Evolutionary conservation across 768 basidiomycete species (phyloP), one percentile per base, ranked within the genome.

Genomic region (Coprinopsis strossmayeri): DNA sequence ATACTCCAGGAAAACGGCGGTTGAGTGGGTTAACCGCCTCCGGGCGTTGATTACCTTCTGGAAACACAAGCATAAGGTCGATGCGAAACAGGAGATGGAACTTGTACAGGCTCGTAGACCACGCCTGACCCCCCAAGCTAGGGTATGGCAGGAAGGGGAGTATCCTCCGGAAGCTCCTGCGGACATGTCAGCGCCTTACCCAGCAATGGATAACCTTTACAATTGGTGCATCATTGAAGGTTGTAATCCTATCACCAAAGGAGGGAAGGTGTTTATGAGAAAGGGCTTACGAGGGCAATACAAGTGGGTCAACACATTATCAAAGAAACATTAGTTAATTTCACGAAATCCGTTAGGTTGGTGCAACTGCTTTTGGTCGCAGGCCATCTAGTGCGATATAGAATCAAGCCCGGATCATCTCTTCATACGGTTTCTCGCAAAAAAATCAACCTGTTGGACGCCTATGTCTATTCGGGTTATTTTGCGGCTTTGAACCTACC

Each of bases 381-480:
- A 1, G 92, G 92, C 0, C 78, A 84, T 58, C 67, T 98, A 12
- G 70, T 91, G 20, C 74, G 75, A 52, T 97, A 81, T 66, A 75
- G 74, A 53, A 77, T 91, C 54, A 76, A 65, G n/a, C 74, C 76
- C 2, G 70, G 70, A 18, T 76, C 76, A 34, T 65, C 76, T 1
- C 61, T 91, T 39, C 79, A 89, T 54, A 70, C 71, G 24, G 72
- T 77, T 9, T 71, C 76, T 53, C 63, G 71, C 45, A 77, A 71
- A 58, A 73, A 76, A 52, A 75, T 85, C 45, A 76, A 72, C 53
- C 73, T 91, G 9, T 61, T 83, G 20, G 87, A 88, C 59, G 82
- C 82, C 5, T 91, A 94, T 64, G 74, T 93, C 24, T 84, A 78
- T 60, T 94, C 92, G n/a, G 93, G 94, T 7, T 84, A 86, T 59